Conservation (phyloP, 2,329 filamentous ascomycete genomes). For the Macrophomina tecta region DNA sequence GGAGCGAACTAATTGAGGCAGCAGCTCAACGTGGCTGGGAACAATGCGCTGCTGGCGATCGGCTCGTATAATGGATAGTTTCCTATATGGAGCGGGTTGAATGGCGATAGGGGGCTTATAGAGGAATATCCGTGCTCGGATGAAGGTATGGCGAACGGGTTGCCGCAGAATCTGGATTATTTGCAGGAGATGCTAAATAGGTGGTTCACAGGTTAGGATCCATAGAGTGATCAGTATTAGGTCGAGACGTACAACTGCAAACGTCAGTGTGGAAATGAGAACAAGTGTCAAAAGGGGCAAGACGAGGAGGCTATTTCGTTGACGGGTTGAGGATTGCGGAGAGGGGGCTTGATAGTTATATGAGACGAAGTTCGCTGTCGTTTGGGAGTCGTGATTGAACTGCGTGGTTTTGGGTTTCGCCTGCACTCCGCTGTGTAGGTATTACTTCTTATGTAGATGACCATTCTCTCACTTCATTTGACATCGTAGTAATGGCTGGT, state of each 20-base stretch:
- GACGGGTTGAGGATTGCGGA: neutral
- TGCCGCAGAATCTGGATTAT: constrained; percentile 46
- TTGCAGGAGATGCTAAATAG: constrained; percentile 46
- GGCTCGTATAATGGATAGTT: constrained; percentile 49
- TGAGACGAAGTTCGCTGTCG: neutral
- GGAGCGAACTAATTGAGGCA: constrained; percentile 40
- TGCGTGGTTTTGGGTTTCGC: too few species aligned
- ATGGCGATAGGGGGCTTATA: constrained; percentile 41
- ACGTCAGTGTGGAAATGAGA: constrained; percentile 31
- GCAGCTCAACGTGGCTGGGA: constrained; percentile 34
- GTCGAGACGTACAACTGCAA: constrained; percentile 34
- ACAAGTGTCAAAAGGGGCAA: constrained; percentile 28
- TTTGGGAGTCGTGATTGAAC: too few species aligned
- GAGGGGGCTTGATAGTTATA: too few species aligned
- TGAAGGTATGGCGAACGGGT: constrained; percentile 39
- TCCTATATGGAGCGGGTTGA: constrained; percentile 38
- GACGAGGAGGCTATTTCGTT: neutral
- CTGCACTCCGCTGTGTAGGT: too few species aligned
- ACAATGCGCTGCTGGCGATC: constrained; percentile 43
- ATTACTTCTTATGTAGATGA: too few species aligned
- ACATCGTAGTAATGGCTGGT: neutral
- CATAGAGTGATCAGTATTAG: constrained; percentile 39
- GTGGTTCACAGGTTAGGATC: constrained; percentile 45
- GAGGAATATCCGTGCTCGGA: constrained; percentile 37
- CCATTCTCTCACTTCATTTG: too few species aligned